Evolutionary conservation across 169 alveolate genomes (phyloP).

Genomic region (Plasmodium inui): DNA sequence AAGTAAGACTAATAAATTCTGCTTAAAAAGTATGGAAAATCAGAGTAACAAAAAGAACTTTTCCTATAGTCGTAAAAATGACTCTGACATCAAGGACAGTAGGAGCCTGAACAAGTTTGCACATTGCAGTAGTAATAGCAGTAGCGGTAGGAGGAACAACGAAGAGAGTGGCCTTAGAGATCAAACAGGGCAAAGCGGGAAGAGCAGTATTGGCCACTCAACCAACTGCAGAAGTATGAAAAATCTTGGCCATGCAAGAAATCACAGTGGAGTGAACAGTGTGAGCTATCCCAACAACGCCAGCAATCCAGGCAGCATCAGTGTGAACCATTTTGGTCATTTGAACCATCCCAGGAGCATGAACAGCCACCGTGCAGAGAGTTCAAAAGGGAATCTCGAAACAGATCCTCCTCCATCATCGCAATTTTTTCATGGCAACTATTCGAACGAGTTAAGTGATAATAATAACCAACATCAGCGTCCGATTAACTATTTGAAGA

Average conservation of each 20-base stretch:
- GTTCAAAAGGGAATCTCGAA: background rate
- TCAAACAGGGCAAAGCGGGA: background rate
- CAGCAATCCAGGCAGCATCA: background rate
- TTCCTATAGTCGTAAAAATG: constrained; percentile 4
- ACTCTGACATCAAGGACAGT: background rate
- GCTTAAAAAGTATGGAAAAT: constrained; percentile 4
- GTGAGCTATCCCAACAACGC: background rate
- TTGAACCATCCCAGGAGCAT: background rate
- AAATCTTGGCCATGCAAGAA: background rate
- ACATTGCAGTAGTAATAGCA: background rate
- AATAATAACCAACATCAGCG: background rate
- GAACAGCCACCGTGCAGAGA: background rate
- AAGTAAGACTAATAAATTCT: background rate
- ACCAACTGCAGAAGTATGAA: background rate
- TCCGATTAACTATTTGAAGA: background rate
- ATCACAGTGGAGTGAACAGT: background rate
- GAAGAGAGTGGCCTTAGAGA: background rate
- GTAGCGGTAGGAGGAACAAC: background rate
- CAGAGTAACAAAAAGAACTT: constrained; percentile 5
- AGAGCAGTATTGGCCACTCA: background rate
- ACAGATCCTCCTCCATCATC: background rate
- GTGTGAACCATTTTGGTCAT: background rate
- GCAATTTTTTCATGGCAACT: background rate
- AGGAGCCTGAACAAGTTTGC: background rate
- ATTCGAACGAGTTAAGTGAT: constrained; percentile 17